Conservation (phyloP, 1,284 basidiomycete genomes). For the Cystobasidium sp. region DNA sequence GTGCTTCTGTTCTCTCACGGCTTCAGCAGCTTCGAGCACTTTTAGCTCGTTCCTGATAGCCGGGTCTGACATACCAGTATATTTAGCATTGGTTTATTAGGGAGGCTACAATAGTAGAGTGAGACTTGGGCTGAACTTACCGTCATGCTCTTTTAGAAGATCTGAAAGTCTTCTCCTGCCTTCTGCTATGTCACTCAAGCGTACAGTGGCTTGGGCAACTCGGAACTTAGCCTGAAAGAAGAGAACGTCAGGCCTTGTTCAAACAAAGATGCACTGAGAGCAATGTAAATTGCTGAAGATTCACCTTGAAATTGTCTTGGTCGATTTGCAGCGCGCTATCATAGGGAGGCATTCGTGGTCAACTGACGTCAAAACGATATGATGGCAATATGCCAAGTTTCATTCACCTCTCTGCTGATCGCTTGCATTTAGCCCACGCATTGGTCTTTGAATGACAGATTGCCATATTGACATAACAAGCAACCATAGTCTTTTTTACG, state of each 20-base stretch:
- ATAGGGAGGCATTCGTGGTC: neutral
- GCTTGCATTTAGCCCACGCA: conserved; percentile 27
- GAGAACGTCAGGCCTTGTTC: neutral
- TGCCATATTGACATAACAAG: conserved; percentile 37
- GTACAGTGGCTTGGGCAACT: conserved; percentile 35
- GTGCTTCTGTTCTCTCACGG: conserved; percentile 24
- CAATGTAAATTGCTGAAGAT: neutral
- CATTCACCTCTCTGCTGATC: conserved; percentile 24
- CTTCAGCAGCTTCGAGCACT: conserved; percentile 30
- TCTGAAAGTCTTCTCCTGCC: conserved; percentile 21
- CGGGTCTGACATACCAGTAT: conserved; percentile 5
- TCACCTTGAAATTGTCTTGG: conserved; percentile 40
- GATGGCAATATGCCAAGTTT: neutral
- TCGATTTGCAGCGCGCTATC: conserved; percentile 14
- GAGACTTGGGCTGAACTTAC: neutral
- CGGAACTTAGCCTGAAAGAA: conserved; percentile 32
- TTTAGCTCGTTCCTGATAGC: conserved; percentile 36
- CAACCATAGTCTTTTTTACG: conserved; percentile 25
- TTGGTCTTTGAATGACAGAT: conserved; percentile 26
- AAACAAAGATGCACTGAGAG: neutral
- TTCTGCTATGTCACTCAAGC: conserved; percentile 29
- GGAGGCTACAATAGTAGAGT: neutral
- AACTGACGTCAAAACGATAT: neutral
- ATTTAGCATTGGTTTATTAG: neutral
- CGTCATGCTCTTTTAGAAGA: conserved; percentile 25